Percentiles rank a stretch among this genome's conserved stretches.
Evolutionary conservation across 371 early-diverging fungal species (phyloP).

Genomic region (Ordospora pajunii): DNA sequence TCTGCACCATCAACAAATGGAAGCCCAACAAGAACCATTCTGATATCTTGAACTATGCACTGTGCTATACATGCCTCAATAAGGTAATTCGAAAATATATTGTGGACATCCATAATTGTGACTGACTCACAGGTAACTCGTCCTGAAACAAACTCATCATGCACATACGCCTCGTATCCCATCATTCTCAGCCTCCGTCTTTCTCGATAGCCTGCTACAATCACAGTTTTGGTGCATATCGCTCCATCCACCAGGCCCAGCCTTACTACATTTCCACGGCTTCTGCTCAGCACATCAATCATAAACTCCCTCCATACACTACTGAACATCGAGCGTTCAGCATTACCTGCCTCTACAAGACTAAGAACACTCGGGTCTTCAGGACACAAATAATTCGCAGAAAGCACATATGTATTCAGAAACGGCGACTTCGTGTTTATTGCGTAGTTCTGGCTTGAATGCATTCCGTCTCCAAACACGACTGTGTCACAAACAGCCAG

Average conservation of each 20-base stretch:
- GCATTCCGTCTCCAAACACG: not conserved
- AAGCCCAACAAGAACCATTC: not conserved
- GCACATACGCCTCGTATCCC: not conserved
- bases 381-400: not conserved
- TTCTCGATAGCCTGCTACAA: not conserved
- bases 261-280: not conserved
- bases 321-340: not conserved
- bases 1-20: not conserved
- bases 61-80: conserved; percentile 1
- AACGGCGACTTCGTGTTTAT: not conserved
- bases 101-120: not conserved
- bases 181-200: not conserved
- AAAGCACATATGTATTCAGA: not conserved
- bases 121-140: not conserved
- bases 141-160: conserved; percentile 8
- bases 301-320: not conserved
- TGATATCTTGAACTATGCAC: not conserved
- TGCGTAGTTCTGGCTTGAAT: not conserved
- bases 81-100: not conserved
- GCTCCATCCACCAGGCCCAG: not conserved
- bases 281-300: not conserved
- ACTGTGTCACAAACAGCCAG: not conserved
- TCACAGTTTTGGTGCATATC: not conserved
- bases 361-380: not conserved
- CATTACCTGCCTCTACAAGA: not conserved